phyloP scores from a whole-genome alignment of 306 rosid species.

The Rosa persica region DNA sequence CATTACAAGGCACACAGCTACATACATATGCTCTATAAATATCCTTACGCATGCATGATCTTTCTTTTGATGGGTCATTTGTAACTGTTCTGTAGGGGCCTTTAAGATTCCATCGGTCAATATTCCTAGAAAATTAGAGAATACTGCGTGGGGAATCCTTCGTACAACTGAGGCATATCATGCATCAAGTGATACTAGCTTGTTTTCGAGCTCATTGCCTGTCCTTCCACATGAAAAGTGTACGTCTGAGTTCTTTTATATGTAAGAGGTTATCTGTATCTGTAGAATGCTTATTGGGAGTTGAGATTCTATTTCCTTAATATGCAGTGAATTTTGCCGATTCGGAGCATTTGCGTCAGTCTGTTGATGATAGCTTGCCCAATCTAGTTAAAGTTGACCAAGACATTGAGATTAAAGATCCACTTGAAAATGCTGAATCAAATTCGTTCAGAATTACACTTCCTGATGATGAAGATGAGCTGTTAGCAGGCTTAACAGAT shows the following conservation, averaged over 20 bases:
- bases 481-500: conserved; percentile 78
- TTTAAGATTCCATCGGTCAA: conserved; percentile 39
- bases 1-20: conserved; percentile 10
- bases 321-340: conserved; percentile 65
- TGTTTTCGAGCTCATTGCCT: conserved; percentile 82
- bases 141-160: conserved; percentile 60
- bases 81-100: conserved; percentile 45
- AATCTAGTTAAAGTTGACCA: conserved; percentile 37
- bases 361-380: conserved; percentile 52
- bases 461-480: conserved; percentile 87
- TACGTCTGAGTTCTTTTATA: conserved; percentile 36
- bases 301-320: conserved; percentile 15
- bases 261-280: neutral
- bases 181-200: conserved; percentile 63
- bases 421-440: conserved; percentile 50
- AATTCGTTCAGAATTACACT: conserved; percentile 58
- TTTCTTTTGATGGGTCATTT: conserved; percentile 9
- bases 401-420: conserved; percentile 48
- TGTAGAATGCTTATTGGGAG: conserved; percentile 21
- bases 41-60: neutral
- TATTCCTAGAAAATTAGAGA: conserved; percentile 42
- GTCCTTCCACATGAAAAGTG: conserved; percentile 80
- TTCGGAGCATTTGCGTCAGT: conserved; percentile 43
- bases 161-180: conserved; percentile 42
- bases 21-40: neutral